phyloP scores from a whole-genome alignment of 2,329 filamentous ascomycete genomes.

The Botrytis deweyae region DNA sequence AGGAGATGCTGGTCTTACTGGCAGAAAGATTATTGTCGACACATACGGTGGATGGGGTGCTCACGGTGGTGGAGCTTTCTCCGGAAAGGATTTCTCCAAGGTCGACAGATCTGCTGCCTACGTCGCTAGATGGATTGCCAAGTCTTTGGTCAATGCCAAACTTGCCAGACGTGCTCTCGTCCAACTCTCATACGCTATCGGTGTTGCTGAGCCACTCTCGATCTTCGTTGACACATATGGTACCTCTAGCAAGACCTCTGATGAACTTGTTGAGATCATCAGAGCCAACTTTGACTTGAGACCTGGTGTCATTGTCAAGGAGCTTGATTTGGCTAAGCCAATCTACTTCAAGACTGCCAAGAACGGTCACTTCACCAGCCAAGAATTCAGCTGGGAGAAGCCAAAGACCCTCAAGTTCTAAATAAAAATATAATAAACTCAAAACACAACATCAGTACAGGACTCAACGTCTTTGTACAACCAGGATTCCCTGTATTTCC shows the following conservation, averaged over 20 bases:
- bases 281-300: conserved; percentile 95
- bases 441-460: conserved; percentile 31
- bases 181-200: conserved; percentile 98
- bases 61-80: conserved; percentile 99
- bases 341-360: conserved; percentile 99
- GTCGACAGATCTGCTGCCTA: conserved; percentile 98
- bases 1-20: conserved; percentile 97
- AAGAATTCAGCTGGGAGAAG: conserved; percentile 97
- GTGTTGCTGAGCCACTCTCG: conserved; percentile 95
- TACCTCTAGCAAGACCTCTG: conserved; percentile 83
- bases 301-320: conserved; percentile 97
- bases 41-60: conserved; percentile 99
- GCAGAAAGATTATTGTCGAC: conserved; percentile 97
- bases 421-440: conserved; percentile 39
- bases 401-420: conserved; percentile 94
- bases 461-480: conserved; percentile 40
- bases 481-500: conserved; percentile 32
- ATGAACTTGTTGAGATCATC: conserved; percentile 95
- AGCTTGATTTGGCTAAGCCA: conserved; percentile 90
- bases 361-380: conserved; percentile 99
- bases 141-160: conserved; percentile 87
- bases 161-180: conserved; percentile 91
- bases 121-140: conserved; percentile 97
- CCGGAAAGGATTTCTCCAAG: conserved; percentile 99
- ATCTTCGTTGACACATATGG: conserved; percentile 98